Percentiles rank a stretch among this genome's conserved stretches.
phyloP scores from a whole-genome alignment of 2,329 filamentous ascomycete genomes.

The Emmonsia crescens region DNA sequence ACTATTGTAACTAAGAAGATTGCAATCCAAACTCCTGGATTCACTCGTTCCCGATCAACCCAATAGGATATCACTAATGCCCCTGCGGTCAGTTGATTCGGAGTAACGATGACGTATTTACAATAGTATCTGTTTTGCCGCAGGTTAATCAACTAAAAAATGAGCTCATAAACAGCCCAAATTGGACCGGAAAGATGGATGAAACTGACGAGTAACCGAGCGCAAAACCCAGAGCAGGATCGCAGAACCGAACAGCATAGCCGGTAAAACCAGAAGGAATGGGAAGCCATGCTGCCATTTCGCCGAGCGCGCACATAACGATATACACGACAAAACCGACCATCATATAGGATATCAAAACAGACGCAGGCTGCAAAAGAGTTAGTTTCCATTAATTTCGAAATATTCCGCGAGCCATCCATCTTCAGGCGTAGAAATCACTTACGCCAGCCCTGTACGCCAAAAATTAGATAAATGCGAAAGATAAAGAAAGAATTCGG shows the following conservation, averaged over 20 bases:
- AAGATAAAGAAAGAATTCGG: background rate
- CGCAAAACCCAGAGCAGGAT: constrained; percentile 41
- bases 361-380: constrained; percentile 25
- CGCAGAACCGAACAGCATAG: constrained; percentile 32
- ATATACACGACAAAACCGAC: constrained; percentile 56
- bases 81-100: constrained; percentile 74
- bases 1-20: constrained; percentile 55
- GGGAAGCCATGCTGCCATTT: constrained; percentile 41
- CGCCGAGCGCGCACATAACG: constrained; percentile 44
- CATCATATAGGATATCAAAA: constrained; percentile 35
- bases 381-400: constrained; percentile 4
- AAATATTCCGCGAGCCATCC: background rate
- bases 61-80: constrained; percentile 71
- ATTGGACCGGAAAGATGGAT: background rate
- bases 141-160: constrained; percentile 3
- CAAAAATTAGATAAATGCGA: background rate
- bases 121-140: constrained; percentile 42
- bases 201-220: constrained; percentile 36
- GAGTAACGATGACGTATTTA: constrained; percentile 75
- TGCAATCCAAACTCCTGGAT: constrained; percentile 70
- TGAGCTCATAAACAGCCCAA: background rate
- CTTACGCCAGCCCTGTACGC: constrained; percentile 27
- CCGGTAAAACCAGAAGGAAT: constrained; percentile 39
- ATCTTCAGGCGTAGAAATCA: constrained; percentile 6
- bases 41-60: constrained; percentile 54